These are phyloP conservation scores for Phytophthora litchii DNA, from an alignment of 352 stramenopile species.

Conservation along the genomic window DNA sequence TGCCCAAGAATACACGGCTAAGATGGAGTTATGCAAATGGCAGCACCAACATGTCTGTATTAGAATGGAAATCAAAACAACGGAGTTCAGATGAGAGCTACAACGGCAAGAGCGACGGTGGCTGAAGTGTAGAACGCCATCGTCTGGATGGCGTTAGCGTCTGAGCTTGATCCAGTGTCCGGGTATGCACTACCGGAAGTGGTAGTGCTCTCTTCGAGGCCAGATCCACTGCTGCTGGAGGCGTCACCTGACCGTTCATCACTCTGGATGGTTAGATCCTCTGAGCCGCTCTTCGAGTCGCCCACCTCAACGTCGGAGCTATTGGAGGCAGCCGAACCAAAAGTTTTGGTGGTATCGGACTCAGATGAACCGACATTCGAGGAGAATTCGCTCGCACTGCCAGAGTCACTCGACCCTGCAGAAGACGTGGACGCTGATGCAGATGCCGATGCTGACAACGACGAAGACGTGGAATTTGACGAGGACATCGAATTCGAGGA, in stretches of 20 bases:
- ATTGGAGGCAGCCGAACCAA: conserved; percentile 6
- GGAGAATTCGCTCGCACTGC: conserved; percentile 1
- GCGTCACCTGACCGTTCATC: conserved; percentile 2
- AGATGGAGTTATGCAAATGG: neutral
- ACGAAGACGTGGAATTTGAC: conserved; percentile 8
- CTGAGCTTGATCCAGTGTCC: conserved; percentile 24
- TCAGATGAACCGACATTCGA: neutral
- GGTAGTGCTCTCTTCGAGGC: conserved; percentile 3
- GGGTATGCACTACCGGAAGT: neutral
- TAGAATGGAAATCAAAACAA: conserved; percentile 18
- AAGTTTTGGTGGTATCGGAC: neutral
- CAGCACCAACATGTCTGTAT: conserved; percentile 19
- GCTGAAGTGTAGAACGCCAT: conserved; percentile 24
- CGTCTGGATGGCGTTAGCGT: conserved; percentile 5
- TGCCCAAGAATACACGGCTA: neutral
- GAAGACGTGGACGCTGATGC: conserved; percentile 11
- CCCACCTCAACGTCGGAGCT: conserved; percentile 5
- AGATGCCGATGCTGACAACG: conserved; percentile 1
- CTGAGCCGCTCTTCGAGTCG: conserved; percentile 11
- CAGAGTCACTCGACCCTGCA: conserved; percentile 1
- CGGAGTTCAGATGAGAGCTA: conserved; percentile 23
- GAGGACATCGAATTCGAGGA: conserved; percentile 7
- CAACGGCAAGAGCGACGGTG: conserved; percentile 14
- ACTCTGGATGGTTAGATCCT: conserved; percentile 20
- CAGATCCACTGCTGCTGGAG: conserved; percentile 14